Evolutionary conservation across 148 eudicot genomes (phyloP).

Genomic region (Cornus florida): DNA sequence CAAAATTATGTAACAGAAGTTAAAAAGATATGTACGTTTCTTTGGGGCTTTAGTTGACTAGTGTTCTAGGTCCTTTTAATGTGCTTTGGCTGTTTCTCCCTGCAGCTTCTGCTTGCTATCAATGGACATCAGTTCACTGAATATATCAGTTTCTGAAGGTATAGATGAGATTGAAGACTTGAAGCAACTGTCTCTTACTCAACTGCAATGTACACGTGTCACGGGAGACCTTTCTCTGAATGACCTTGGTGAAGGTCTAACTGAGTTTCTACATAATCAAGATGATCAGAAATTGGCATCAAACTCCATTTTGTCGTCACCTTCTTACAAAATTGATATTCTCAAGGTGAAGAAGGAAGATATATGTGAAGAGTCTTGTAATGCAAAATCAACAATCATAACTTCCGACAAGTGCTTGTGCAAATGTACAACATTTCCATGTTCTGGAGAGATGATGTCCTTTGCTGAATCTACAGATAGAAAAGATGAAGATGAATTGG

Average conservation of each 20-base stretch:
- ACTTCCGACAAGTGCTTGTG: slow-evolving; percentile 37
- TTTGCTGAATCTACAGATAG: slow-evolving; percentile 17
- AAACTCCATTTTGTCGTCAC: slow-evolving; percentile 11
- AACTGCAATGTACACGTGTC: slow-evolving; percentile 19
- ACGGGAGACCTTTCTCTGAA: slow-evolving; percentile 26
- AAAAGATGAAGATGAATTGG: not conserved
- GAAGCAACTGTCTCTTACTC: slow-evolving; percentile 21
- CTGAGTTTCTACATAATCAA: slow-evolving; percentile 37
- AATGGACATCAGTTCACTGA: slow-evolving; percentile 45
- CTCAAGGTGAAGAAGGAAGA: slow-evolving; percentile 30
- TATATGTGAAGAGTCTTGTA: slow-evolving; percentile 16
- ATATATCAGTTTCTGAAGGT: slow-evolving; percentile 23
- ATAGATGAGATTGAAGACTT: slow-evolving; percentile 18
- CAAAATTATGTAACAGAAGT: too few species aligned
- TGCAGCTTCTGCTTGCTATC: slow-evolving; percentile 17
- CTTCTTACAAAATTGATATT: slow-evolving; percentile 24
- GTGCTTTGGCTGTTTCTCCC: slow-evolving; percentile 10
- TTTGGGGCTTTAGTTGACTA: too few species aligned
- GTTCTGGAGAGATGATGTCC: slow-evolving; percentile 2
- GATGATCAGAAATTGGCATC: slow-evolving; percentile 15
- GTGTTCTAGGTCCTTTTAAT: not conserved
- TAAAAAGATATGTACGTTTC: too few species aligned
- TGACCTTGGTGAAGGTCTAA: slow-evolving; percentile 40
- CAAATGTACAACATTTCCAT: slow-evolving; percentile 48
- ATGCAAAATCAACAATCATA: slow-evolving; percentile 13